Evolutionary conservation across 164 flowering plant genomes (phyloP), one percentile per base, ranked within the genome.

Genomic region (Chimonanthus praecox): DNA sequence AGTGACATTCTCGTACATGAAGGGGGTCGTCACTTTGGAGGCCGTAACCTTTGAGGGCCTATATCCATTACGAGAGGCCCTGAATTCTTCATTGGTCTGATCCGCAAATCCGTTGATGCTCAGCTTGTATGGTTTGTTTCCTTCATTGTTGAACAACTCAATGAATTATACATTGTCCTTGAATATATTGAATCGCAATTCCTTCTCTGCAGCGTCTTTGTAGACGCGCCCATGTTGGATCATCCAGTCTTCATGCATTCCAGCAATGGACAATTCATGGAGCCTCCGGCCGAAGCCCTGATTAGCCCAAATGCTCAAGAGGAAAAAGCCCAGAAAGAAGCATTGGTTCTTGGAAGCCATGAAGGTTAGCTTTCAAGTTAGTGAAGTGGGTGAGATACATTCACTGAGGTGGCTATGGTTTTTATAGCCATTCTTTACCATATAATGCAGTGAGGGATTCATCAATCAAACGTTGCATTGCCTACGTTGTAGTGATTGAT

Each of bases 31-130:
- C 16, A 3, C 7, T 5, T 0, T 4, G 5, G 74, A 10, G 6
- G 58, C 8, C 16, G 11, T 50, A 33, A 13, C 9, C 44, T 10
- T 0, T 6, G 50, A 16, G 16, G 60, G 63, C 64, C 71, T 76
- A 18, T 60, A 76, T 9, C 84, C 81, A 15, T 51, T 79, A 6
- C 64, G 74, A 58, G 68, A 4, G 1, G 80, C 70, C 5, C 51
- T 45, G 60, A 84, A 82, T 21, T 81, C 84, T 15, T 82, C 85
- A 48, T 73, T 74, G 11, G 82, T 82, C 5, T 64, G 71, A 47
- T 82, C 85, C 10, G 81, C 78, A 71, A 75, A 84, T 49, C 62
- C 58, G 68, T 82, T 79, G 2, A 77, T 70, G 49, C 76, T 51
- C 7, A 84, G 79, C 72, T 71, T 75, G 65, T 78, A 80, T 1